Percentiles rank a stretch among this genome's conserved stretches.
phyloP scores from a whole-genome alignment of 768 basidiomycete genomes.

The Obba rivulosa region DNA sequence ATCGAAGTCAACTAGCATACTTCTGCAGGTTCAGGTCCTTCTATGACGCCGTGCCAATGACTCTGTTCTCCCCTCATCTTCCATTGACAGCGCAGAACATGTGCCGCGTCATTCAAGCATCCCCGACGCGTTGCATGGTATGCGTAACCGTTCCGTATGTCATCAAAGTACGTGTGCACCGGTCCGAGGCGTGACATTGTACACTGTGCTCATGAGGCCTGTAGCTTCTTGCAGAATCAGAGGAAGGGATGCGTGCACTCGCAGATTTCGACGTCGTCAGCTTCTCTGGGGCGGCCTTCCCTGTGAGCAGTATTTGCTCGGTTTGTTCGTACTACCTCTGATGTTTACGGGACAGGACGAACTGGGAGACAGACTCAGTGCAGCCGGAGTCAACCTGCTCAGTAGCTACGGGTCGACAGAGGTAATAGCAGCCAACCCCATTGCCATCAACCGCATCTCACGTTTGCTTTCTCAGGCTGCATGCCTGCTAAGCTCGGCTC shows the following conservation, averaged over 20 bases:
- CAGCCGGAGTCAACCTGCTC: slow-evolving; percentile 43
- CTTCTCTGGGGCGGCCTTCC: slow-evolving; percentile 48
- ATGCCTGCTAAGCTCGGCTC: slow-evolving; percentile 41
- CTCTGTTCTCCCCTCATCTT: slow-evolving; percentile 38
- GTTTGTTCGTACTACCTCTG: not conserved
- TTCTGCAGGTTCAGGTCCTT: slow-evolving; percentile 35
- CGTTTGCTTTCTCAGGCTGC: slow-evolving; percentile 24
- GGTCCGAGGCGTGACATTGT: too few species aligned
- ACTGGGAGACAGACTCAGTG: slow-evolving; percentile 44
- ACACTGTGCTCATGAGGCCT: not conserved
- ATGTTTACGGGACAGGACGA: slow-evolving; percentile 28
- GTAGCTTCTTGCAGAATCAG: slow-evolving; percentile 43
- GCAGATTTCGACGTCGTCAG: slow-evolving; percentile 40
- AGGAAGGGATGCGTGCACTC: slow-evolving; percentile 38
- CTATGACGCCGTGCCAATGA: slow-evolving; percentile 36
- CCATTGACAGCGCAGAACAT: slow-evolving; percentile 44
- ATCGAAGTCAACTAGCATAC: slow-evolving; percentile 6
- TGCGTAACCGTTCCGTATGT: slow-evolving; percentile 35
- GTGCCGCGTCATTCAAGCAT: slow-evolving; percentile 30
- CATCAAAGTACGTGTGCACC: slow-evolving; percentile 23
- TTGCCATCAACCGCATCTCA: not conserved
- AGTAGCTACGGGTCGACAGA: slow-evolving; percentile 45
- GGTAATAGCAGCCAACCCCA: slow-evolving; percentile 9
- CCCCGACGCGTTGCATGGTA: slow-evolving; percentile 25
- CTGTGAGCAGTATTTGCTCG: slow-evolving; percentile 17